Evolutionary conservation across 139 green algal genomes (phyloP).

Genomic region (Volvox reticuliferus): DNA sequence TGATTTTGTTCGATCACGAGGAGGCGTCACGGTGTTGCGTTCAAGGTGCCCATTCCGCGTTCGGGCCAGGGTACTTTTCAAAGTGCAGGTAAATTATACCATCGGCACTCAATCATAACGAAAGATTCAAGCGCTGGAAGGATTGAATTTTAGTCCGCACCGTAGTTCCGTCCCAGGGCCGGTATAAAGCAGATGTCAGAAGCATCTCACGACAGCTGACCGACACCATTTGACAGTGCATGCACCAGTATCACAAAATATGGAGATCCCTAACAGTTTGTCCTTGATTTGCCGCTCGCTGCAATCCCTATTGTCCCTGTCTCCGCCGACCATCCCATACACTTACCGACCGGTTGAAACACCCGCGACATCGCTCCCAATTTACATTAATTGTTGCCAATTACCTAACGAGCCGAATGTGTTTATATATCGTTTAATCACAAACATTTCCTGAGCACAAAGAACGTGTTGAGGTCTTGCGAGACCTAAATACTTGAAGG

Average conservation of each 20-base stretch:
- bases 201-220: constrained; percentile 12
- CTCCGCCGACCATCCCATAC: not conserved
- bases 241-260: not conserved
- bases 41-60: not conserved
- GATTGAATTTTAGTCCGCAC: not conserved
- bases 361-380: constrained; percentile 14
- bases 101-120: not conserved
- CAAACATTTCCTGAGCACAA: too few relatives aligned
- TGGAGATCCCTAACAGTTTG: not conserved
- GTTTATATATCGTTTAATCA: too few relatives aligned
- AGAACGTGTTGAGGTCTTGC: too few relatives aligned
- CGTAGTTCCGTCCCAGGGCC: not conserved
- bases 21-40: too few relatives aligned
- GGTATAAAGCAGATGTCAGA: constrained; percentile 9
- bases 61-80: not conserved
- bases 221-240: not conserved
- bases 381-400: not conserved
- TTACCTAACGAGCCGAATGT: too few relatives aligned
- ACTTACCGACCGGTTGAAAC: constrained; percentile 62
- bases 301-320: not conserved
- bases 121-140: not conserved
- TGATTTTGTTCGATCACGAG: too few relatives aligned
- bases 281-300: not conserved
- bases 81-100: not conserved
- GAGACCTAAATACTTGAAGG: too few relatives aligned